A percentile compares a stretch with the other conserved stretches of the same genome.
Evolutionary conservation across 805 yeast genomes (phyloP).

Genomic region (Helenozyma rhizophorensis): DNA sequence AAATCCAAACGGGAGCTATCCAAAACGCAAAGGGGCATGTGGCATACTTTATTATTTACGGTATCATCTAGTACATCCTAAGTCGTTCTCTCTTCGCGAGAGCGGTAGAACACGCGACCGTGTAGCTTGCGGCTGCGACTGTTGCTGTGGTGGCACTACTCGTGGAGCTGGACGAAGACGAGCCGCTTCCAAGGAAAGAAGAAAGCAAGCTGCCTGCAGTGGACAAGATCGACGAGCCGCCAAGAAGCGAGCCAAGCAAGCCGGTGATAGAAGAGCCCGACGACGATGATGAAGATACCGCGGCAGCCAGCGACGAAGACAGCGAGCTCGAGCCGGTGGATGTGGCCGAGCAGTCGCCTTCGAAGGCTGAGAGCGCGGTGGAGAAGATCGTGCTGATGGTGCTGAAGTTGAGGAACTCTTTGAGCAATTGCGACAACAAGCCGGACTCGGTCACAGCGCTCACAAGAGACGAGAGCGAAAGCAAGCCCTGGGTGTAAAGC

Average conservation of each 20-base stretch:
- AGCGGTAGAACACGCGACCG: conserved; percentile 8
- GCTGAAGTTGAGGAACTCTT: conserved; percentile 27
- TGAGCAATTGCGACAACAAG: conserved; percentile 30
- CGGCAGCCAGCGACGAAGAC: background rate
- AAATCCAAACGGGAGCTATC: too few species aligned
- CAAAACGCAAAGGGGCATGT: too few species aligned
- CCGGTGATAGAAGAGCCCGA: conserved; percentile 1
- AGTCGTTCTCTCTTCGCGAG: conserved; percentile 5
- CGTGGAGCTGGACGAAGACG: conserved; percentile 8
- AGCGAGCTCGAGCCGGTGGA: conserved; percentile 2
- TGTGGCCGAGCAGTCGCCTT: conserved; percentile 20
- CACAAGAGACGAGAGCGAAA: conserved; percentile 23
- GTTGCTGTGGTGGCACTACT: conserved; percentile 3
- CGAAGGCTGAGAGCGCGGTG: conserved; percentile 35
- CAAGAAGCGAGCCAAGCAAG: background rate
- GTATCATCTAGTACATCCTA: conserved; percentile 5
- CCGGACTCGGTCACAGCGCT: conserved; percentile 30
- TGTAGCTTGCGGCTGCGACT: conserved; percentile 2
- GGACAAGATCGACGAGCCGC: conserved; percentile 3
- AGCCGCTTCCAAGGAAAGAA: conserved; percentile 7
- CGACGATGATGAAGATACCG: conserved; percentile 2
- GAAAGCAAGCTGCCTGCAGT: conserved; percentile 7
- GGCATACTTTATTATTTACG: background rate
- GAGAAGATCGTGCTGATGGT: conserved; percentile 32
- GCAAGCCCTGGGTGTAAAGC: conserved; percentile 26